These are phyloP conservation scores for Starmerella vaccinii DNA, from an alignment of 805 yeast species.

Conservation along the genomic window DNA sequence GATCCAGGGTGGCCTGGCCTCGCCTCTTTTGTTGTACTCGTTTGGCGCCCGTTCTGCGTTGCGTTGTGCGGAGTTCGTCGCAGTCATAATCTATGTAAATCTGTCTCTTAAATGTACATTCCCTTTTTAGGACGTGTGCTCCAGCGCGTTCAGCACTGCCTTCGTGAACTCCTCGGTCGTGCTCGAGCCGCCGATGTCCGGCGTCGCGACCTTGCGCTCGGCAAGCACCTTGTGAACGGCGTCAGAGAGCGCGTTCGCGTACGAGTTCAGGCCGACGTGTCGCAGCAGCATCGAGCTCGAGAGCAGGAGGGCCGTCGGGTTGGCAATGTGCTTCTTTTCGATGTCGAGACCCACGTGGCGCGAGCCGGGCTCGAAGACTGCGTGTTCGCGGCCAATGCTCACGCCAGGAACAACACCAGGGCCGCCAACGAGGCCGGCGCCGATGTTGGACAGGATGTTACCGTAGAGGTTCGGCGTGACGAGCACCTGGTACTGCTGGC, in stretches of 20 bases:
- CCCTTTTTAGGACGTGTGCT: conserved; percentile 20
- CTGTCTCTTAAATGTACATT: neutral
- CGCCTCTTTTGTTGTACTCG: no score
- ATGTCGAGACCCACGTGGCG: conserved; percentile 98
- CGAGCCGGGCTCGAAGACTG: conserved; percentile 98
- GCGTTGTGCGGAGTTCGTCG: neutral
- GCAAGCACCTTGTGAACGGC: conserved; percentile 86
- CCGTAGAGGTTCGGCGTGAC: conserved; percentile 98
- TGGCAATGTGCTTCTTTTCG: conserved; percentile 87
- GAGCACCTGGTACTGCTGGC: conserved; percentile 95
- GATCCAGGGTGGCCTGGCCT: no score
- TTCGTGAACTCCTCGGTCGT: conserved; percentile 90
- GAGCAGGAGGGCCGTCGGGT: conserved; percentile 95
- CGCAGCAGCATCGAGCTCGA: conserved; percentile 86
- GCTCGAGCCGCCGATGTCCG: conserved; percentile 83
- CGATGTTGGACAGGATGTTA: conserved; percentile 92
- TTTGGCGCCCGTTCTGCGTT: no score
- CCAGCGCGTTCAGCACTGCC: conserved; percentile 70
- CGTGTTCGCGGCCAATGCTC: conserved; percentile 93
- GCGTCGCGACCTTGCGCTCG: conserved; percentile 76
- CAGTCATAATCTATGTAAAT: conserved; percentile 6
- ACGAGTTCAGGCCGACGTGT: conserved; percentile 78
- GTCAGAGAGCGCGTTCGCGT: conserved; percentile 75
- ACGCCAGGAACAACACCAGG: conserved; percentile 99
- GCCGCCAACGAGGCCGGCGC: conserved; percentile 95